These are phyloP conservation scores for Hypoxylon sp. DNA, from an alignment of 2,329 filamentous ascomycete species.

Conservation along the genomic window DNA sequence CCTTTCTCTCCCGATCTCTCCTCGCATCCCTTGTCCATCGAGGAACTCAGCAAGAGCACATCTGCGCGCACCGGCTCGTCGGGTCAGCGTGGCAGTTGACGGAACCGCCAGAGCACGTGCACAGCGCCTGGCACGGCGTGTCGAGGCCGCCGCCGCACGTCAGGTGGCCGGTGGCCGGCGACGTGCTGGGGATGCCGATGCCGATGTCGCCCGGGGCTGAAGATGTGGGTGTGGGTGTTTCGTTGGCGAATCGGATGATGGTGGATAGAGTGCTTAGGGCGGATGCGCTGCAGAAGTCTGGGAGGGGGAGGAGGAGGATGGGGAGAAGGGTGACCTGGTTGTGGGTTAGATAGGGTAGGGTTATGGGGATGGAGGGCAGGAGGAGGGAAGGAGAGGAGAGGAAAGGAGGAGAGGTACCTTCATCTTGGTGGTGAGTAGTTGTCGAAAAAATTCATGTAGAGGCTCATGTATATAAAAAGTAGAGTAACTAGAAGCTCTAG, in stretches of 20 bases:
- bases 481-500: too few relatives aligned
- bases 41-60: constrained; percentile 38
- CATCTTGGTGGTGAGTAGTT: background rate
- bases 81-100: constrained; percentile 46
- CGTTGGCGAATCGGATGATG: background rate
- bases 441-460: too few relatives aligned
- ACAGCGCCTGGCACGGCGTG: constrained; percentile 40
- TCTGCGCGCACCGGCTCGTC: constrained; percentile 41
- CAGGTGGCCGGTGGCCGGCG: constrained; percentile 19
- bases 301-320: background rate
- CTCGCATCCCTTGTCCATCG: too few relatives aligned
- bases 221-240: constrained; percentile 9
- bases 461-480: too few relatives aligned
- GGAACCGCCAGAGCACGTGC: constrained; percentile 31
- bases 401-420: background rate
- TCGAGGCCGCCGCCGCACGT: constrained; percentile 34
- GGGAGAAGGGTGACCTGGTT: background rate
- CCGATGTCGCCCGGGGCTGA: constrained; percentile 7
- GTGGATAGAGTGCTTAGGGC: too few relatives aligned
- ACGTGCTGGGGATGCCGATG: too few relatives aligned
- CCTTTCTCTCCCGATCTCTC: background rate
- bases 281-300: constrained; percentile 13
- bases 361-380: background rate
- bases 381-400: background rate
- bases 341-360: background rate